Conservation (phyloP, 176 grass and related monocot genomes). For the Lolium multiflorum region DNA sequence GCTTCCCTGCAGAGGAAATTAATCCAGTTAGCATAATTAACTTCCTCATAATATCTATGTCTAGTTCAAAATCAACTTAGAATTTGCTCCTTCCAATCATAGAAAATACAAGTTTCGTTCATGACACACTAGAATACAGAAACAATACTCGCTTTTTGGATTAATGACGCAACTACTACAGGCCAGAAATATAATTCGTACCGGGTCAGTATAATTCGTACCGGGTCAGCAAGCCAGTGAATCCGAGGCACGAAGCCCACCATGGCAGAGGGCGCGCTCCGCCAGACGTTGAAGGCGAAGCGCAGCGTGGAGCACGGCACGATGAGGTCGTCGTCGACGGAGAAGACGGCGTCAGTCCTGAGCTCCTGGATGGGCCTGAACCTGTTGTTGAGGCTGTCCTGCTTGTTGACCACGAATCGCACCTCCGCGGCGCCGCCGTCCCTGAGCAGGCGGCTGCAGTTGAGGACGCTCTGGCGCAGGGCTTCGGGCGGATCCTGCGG, state of each 20-base stretch:
- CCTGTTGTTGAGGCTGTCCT: slow-evolving; percentile 86
- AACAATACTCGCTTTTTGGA: neutral
- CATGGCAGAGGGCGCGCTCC: slow-evolving; percentile 65
- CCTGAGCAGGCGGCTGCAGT: slow-evolving; percentile 4
- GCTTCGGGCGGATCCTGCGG: slow-evolving; percentile 58
- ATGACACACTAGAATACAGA: neutral
- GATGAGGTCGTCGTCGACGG: slow-evolving; percentile 93
- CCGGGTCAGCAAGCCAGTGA: slow-evolving; percentile 63
- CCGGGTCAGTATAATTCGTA: neutral
- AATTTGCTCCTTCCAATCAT: neutral
- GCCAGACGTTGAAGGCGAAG: slow-evolving; percentile 78
- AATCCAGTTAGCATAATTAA: neutral
- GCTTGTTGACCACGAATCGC: slow-evolving; percentile 62
- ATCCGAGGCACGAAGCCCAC: slow-evolving; percentile 91
- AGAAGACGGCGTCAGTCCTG: slow-evolving; percentile 74
- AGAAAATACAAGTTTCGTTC: neutral
- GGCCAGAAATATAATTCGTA: too few relatives aligned
- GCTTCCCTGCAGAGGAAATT: slow-evolving; percentile 46
- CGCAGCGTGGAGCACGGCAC: slow-evolving; percentile 74
- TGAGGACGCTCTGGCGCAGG: slow-evolving; percentile 45
- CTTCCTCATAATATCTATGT: neutral
- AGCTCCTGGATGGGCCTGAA: slow-evolving; percentile 76
- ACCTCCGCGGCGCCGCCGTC: neutral
- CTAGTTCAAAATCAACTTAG: neutral
- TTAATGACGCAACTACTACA: too few relatives aligned